Percentiles rank a stretch among this genome's conserved stretches.
Conservation (phyloP, 148 eudicot genomes). For the Rhododendron ferrugineum region DNA sequence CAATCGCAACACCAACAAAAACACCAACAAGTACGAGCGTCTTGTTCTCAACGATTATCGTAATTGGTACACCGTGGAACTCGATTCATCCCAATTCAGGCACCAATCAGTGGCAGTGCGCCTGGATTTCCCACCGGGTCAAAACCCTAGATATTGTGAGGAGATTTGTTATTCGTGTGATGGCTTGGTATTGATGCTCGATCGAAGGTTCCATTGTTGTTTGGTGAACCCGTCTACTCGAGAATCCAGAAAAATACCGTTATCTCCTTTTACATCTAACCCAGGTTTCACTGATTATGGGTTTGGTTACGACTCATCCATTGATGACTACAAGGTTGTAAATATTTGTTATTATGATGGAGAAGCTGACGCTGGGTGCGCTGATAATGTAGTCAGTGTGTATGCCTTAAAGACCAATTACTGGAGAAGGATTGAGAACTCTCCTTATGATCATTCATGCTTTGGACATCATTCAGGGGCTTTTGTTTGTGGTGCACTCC, state of each 20-base stretch:
- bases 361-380: background rate
- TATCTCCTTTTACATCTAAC: no score
- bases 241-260: no score
- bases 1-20: background rate
- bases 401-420: background rate
- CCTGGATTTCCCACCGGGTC: background rate
- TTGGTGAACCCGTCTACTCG: no score
- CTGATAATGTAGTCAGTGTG: background rate
- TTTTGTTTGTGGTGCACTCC: constrained; percentile 3
- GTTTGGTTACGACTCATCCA: background rate
- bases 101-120: background rate
- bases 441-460: background rate
- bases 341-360: background rate
- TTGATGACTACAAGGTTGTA: background rate
- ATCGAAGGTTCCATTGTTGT: no score
- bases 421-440: background rate
- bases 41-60: background rate
- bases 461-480: background rate
- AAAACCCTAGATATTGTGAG: background rate
- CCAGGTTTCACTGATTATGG: no score
- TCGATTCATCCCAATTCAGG: background rate
- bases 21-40: no score
- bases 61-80: background rate
- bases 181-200: no score
- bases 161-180: no score